phyloP scores from a whole-genome alignment of 2,329 filamentous ascomycete genomes.

The Sporothrix curviconia region DNA sequence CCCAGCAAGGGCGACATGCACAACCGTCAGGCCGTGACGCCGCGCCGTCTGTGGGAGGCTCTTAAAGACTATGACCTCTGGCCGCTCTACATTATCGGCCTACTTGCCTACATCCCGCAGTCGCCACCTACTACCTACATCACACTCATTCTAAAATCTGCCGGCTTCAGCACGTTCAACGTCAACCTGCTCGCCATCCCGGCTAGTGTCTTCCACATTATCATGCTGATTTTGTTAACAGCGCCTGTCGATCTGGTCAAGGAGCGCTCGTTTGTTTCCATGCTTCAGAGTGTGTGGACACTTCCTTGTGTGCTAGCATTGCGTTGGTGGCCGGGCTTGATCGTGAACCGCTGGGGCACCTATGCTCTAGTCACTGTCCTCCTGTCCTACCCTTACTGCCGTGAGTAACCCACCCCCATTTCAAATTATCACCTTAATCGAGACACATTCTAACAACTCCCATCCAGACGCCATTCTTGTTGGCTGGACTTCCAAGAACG shows the following conservation, averaged over 20 bases:
- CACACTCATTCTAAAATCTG: slow-evolving; percentile 14
- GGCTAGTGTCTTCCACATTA: slow-evolving; percentile 40
- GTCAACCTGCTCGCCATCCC: slow-evolving; percentile 19
- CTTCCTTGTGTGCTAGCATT: slow-evolving; percentile 49
- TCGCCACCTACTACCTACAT: slow-evolving; percentile 13
- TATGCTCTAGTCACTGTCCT: slow-evolving; percentile 44
- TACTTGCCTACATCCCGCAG: slow-evolving; percentile 13
- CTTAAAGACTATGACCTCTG: slow-evolving; percentile 18
- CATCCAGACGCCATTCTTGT: slow-evolving; percentile 48
- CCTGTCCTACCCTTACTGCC: slow-evolving; percentile 49
- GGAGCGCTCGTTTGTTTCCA: slow-evolving; percentile 35
- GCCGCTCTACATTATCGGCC: slow-evolving; percentile 18
- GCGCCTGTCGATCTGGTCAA: slow-evolving; percentile 45
- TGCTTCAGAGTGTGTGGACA: slow-evolving; percentile 46
- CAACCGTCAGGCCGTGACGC: slow-evolving; percentile 49
- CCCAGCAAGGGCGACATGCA: slow-evolving; percentile 53
- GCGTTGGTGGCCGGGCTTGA: slow-evolving; percentile 37
- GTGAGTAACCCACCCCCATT: slow-evolving; percentile 23
- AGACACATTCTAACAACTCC: too few relatives aligned
- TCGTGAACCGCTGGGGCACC: slow-evolving; percentile 41
- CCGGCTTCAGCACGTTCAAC: slow-evolving; percentile 18
- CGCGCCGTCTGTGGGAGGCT: slow-evolving; percentile 21
- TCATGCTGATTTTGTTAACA: slow-evolving; percentile 45
- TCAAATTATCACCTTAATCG: too few relatives aligned
- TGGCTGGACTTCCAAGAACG: slow-evolving; percentile 52